phyloP scores from a whole-genome alignment of 2,329 filamentous ascomycete genomes.

The Stachybotrys elegans region DNA sequence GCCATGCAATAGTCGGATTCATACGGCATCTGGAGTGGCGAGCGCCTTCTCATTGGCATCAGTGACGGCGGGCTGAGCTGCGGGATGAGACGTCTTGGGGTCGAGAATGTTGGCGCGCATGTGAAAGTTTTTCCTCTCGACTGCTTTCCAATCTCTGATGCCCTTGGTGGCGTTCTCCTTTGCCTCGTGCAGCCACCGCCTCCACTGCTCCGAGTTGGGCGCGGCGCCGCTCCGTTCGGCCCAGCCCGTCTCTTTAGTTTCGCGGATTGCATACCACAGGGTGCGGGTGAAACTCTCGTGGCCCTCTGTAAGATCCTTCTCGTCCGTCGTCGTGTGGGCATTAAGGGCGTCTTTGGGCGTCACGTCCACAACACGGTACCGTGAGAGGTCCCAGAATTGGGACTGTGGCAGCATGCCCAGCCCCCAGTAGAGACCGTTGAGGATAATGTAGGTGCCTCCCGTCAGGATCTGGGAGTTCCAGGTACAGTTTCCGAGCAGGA shows the following conservation, averaged over 20 bases:
- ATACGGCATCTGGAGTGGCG: too few species aligned
- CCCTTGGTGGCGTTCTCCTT: constrained; percentile 27
- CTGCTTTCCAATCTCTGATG: constrained; percentile 38
- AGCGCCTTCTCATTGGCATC: too few species aligned
- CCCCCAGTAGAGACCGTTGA: constrained; percentile 57
- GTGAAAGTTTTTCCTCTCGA: constrained; percentile 43
- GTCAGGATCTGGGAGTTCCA: constrained; percentile 57
- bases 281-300: constrained; percentile 48
- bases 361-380: constrained; percentile 38
- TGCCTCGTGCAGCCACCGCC: constrained; percentile 47
- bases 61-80: too few species aligned
- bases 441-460: constrained; percentile 49
- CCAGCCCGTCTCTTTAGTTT: constrained; percentile 49
- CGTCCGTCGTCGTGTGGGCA: constrained; percentile 26
- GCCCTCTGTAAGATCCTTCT: constrained; percentile 30
- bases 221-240: constrained; percentile 45
- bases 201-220: constrained; percentile 48
- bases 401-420: constrained; percentile 43
- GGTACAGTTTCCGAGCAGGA: constrained; percentile 57
- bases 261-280: constrained; percentile 54
- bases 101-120: constrained; percentile 28
- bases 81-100: constrained; percentile 21
- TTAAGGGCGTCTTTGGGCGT: constrained; percentile 32
- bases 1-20: too few species aligned
- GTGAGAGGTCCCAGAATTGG: constrained; percentile 53